Conservation (phyloP, 2,329 filamentous ascomycete genomes). For the Paraphoma sp. region DNA sequence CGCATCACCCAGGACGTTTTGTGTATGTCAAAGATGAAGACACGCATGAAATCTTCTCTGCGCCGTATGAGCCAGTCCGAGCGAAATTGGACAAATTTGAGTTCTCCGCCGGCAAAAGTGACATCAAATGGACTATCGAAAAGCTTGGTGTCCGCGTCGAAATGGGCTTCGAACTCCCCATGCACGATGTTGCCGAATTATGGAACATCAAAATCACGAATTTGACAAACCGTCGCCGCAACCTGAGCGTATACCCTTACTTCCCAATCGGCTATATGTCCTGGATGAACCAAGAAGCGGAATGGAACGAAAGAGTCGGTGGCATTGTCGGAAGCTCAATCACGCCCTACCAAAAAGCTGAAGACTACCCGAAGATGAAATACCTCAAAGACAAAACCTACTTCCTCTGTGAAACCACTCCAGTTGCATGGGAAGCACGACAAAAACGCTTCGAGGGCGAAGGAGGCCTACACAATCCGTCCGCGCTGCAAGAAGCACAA, state of each 20-base stretch:
- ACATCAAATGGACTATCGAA: conserved; percentile 62
- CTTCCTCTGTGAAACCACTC: conserved; percentile 61
- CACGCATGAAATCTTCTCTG: conserved; percentile 59
- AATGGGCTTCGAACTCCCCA: conserved; percentile 60
- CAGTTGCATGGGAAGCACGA: conserved; percentile 61
- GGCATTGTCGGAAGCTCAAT: conserved; percentile 61
- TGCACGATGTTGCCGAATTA: conserved; percentile 62
- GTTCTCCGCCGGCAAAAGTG: conserved; percentile 63
- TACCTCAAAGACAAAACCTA: conserved; percentile 64
- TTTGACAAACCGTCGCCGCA: conserved; percentile 53
- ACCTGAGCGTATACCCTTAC: conserved; percentile 62
- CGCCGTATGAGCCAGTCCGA: conserved; percentile 63
- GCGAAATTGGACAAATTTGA: conserved; percentile 56
- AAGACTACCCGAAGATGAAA: conserved; percentile 65
- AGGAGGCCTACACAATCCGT: conserved; percentile 61
- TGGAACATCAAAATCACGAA: conserved; percentile 63
- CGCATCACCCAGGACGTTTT: conserved; percentile 65
- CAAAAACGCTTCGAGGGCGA: conserved; percentile 64
- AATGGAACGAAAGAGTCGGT: conserved; percentile 57
- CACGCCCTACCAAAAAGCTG: conserved; percentile 64
- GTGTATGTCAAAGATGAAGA: conserved; percentile 66
- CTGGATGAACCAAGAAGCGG: conserved; percentile 67
- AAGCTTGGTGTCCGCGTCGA: conserved; percentile 59
- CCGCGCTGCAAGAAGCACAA: conserved; percentile 48
- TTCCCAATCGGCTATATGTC: conserved; percentile 68